Evolutionary conservation across 305 asterid species (phyloP).

Genomic region (Fraxinus sp.): DNA sequence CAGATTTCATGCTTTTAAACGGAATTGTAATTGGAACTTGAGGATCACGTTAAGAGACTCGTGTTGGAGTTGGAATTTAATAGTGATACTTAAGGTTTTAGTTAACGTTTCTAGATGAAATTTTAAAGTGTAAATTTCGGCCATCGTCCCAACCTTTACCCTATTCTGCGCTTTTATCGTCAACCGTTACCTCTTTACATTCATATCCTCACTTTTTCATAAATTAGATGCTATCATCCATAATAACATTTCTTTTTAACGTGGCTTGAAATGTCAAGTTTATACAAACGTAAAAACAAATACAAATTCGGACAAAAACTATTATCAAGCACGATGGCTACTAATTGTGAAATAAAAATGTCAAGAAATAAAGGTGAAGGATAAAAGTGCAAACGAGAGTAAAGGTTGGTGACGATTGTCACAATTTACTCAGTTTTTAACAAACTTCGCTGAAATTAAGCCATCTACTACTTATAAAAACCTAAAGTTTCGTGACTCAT

Average conservation of each 20-base stretch:
- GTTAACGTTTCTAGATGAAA: background rate
- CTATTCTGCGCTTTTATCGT: background rate
- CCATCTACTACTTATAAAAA: background rate
- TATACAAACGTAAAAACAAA: background rate
- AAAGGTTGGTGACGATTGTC: background rate
- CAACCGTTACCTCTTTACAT: background rate
- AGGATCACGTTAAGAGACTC: background rate
- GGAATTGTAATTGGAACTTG: background rate
- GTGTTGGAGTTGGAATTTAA: background rate
- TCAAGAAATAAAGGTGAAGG: background rate
- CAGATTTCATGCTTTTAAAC: background rate
- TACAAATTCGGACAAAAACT: background rate
- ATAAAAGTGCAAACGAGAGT: background rate
- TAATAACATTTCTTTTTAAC: background rate
- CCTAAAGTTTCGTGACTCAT: background rate
- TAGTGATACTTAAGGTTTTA: background rate
- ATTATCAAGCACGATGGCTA: background rate
- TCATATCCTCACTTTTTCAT: background rate
- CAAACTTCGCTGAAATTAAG: background rate
- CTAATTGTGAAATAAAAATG: background rate
- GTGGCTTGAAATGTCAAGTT: background rate
- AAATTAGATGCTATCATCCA: background rate
- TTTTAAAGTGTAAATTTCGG: background rate
- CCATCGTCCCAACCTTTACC: background rate
- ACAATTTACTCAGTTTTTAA: background rate